Percentiles rank a stretch among this genome's conserved stretches.
phyloP scores from a whole-genome alignment of 2,329 filamentous ascomycete genomes.

The Endoconidiophora laricicola region DNA sequence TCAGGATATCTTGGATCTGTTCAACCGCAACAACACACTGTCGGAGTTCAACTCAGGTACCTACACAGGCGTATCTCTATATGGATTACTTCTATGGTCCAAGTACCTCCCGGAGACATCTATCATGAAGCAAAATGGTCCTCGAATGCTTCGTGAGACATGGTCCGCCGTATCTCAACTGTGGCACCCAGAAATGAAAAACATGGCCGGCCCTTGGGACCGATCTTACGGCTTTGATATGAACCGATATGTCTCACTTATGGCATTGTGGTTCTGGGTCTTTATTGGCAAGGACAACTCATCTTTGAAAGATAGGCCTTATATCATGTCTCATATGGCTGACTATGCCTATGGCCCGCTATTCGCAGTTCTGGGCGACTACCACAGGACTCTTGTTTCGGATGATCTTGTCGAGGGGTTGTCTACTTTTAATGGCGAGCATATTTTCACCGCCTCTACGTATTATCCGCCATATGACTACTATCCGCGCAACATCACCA shows the following conservation, averaged over 20 bases:
- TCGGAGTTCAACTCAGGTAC: conserved; percentile 48
- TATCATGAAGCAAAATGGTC: conserved; percentile 34
- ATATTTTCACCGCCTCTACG: conserved; percentile 33
- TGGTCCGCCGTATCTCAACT: conserved; percentile 36
- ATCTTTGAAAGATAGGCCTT: conserved; percentile 24
- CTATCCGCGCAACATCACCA: conserved; percentile 38
- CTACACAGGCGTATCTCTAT: conserved; percentile 45
- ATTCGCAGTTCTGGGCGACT: conserved; percentile 35
- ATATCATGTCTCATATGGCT: conserved; percentile 39
- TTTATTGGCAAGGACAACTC: conserved; percentile 32
- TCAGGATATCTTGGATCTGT: conserved; percentile 37
- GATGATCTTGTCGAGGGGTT: conserved; percentile 25
- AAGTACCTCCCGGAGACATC: conserved; percentile 40
- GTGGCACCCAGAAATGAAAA: conserved; percentile 42
- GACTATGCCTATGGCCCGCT: conserved; percentile 43
- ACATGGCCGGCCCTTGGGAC: conserved; percentile 49
- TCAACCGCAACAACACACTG: conserved; percentile 36
- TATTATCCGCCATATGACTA: conserved; percentile 43
- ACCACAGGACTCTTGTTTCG: conserved; percentile 31
- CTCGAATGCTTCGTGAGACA: conserved; percentile 33
- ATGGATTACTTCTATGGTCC: conserved; percentile 39
- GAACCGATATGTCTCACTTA: conserved; percentile 39
- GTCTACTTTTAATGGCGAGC: conserved; percentile 33
- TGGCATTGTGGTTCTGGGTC: conserved; percentile 42
- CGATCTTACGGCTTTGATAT: conserved; percentile 47